phyloP scores from a whole-genome alignment of 441 rosid species.

The Erodium moschatum region DNA sequence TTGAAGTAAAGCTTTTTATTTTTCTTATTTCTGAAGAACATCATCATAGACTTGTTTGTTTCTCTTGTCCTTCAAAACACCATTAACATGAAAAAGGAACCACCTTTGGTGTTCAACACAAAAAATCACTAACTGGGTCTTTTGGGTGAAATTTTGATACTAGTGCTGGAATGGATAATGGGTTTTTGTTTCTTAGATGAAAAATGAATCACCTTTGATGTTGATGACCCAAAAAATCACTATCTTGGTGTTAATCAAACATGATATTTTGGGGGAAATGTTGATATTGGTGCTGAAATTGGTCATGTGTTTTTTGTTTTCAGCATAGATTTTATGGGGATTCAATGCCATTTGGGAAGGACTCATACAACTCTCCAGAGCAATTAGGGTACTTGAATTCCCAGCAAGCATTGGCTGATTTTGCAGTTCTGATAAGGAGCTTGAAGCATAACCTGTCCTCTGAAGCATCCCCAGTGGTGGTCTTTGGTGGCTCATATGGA shows the following conservation, averaged over 20 bases:
- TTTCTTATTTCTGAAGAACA: background rate
- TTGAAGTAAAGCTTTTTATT: conserved; percentile 37
- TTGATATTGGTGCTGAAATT: background rate
- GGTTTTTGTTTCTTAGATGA: no score
- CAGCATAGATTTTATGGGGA: conserved; percentile 74
- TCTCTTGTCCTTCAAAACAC: conserved; percentile 4
- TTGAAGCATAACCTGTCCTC: conserved; percentile 63
- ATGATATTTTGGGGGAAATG: background rate
- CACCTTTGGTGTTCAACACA: background rate
- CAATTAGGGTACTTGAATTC: conserved; percentile 60
- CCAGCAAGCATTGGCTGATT: conserved; percentile 74
- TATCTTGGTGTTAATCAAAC: background rate
- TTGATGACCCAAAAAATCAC: background rate
- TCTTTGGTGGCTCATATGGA: conserved; percentile 79
- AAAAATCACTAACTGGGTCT: background rate
- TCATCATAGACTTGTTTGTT: background rate
- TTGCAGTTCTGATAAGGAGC: conserved; percentile 50
- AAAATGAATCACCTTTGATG: background rate
- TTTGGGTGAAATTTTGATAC: background rate
- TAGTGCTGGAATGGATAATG: background rate
- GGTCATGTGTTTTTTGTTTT: conserved; percentile 17
- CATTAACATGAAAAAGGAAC: background rate
- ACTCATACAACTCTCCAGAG: conserved; percentile 43
- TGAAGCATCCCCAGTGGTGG: conserved; percentile 65
- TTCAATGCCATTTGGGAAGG: conserved; percentile 55